These are phyloP conservation scores for Candida stauntonica DNA, from an alignment of 805 yeast genomes.

Conservation along the genomic window DNA sequence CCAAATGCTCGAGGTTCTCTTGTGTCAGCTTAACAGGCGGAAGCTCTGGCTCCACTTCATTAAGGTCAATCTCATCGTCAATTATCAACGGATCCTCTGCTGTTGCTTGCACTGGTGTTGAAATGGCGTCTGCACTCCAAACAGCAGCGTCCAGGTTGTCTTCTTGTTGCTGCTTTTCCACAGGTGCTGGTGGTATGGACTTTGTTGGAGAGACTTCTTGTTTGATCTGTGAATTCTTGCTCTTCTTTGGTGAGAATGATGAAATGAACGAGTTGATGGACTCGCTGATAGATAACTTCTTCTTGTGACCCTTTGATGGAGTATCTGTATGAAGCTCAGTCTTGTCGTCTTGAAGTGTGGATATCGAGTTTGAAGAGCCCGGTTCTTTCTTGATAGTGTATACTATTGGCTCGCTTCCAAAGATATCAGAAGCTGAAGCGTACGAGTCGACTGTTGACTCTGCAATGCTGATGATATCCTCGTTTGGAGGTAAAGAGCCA, in stretches of 20 bases:
- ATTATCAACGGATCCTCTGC: not conserved
- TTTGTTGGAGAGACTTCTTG: not conserved
- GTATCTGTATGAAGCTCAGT: conserved; percentile 1
- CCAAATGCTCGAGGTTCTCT: not conserved
- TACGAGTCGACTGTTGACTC: conserved; percentile 21
- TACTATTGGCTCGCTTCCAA: conserved; percentile 12
- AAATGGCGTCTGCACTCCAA: not conserved
- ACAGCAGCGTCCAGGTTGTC: not conserved
- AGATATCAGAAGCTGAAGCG: conserved; percentile 22
- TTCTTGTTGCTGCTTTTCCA: not conserved
- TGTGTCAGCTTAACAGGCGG: not conserved
- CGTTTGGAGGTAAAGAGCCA: conserved; percentile 6
- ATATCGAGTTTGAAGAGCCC: conserved; percentile 20
- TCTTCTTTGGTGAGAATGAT: conserved; percentile 9
- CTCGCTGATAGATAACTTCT: conserved; percentile 20
- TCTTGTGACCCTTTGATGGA: conserved; percentile 19
- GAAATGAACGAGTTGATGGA: conserved; percentile 21
- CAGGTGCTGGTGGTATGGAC: not conserved
- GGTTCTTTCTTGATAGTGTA: conserved; percentile 7
- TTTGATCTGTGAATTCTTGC: not conserved
- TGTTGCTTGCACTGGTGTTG: not conserved
- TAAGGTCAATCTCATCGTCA: conserved; percentile 1
- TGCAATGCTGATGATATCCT: conserved; percentile 13
- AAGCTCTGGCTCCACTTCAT: no score
- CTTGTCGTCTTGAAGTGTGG: conserved; percentile 15